phyloP scores from a whole-genome alignment of 2,329 filamentous ascomycete genomes.

The Botryotinia globosa region DNA sequence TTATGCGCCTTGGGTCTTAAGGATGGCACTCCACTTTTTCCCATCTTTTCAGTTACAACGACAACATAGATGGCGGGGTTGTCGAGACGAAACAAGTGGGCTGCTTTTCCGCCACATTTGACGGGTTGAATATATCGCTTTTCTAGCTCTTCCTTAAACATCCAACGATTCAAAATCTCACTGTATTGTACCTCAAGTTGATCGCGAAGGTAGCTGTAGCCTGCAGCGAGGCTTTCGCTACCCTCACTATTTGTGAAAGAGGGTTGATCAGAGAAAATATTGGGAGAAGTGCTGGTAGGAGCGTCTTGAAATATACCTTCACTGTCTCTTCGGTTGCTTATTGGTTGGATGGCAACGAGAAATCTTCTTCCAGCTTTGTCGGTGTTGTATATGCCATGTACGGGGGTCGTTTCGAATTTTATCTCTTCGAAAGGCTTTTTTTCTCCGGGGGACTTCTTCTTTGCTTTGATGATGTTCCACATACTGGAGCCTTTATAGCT shows the following conservation, averaged over 20 bases:
- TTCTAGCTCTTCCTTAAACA: constrained; percentile 25
- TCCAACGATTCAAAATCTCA: constrained; percentile 22
- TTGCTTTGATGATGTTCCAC: not conserved
- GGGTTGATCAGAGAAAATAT: not conserved
- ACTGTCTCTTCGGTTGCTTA: constrained; percentile 18
- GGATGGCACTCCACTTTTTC: not conserved
- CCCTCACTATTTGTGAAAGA: no score
- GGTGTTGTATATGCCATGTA: constrained; percentile 27
- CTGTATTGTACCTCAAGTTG: constrained; percentile 22
- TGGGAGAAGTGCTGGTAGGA: not conserved
- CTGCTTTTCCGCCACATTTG: not conserved
- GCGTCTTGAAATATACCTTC: constrained; percentile 20
- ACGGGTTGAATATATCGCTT: constrained; percentile 9
- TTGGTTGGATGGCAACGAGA: constrained; percentile 11
- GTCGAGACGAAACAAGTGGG: constrained; percentile 4
- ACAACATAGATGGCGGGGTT: not conserved
- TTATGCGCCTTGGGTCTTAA: not conserved
- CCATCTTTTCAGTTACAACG: constrained; percentile 1
- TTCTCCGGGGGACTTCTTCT: not conserved
- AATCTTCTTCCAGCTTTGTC: not conserved
- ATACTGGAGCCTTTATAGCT: not conserved
- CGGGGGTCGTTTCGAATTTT: constrained; percentile 11
- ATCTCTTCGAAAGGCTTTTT: not conserved
- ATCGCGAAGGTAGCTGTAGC: constrained; percentile 24
- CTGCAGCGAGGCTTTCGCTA: not conserved